Conservation (phyloP, 805 yeast species). For the Candida michaelii region DNA sequence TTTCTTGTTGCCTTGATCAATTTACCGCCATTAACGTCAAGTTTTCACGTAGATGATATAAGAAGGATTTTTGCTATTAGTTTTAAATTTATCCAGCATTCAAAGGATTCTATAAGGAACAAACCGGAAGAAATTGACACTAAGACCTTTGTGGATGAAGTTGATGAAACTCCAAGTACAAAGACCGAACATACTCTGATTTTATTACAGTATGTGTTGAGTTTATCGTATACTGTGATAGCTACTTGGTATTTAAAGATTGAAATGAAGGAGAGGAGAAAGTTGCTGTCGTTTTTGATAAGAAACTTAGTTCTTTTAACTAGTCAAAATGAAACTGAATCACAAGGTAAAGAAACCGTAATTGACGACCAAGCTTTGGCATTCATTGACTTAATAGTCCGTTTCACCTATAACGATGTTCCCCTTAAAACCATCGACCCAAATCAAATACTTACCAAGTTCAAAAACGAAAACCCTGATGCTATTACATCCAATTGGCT, state of each 20-base stretch:
- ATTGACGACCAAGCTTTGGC: constrained; percentile 59
- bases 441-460: constrained; percentile 7
- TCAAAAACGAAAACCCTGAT: constrained; percentile 13
- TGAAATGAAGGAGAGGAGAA: constrained; percentile 54
- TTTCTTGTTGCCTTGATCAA: constrained; percentile 66
- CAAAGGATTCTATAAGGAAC: constrained; percentile 47
- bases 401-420: constrained; percentile 65
- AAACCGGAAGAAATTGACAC: constrained; percentile 23
- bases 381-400: constrained; percentile 61
- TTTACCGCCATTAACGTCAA: constrained; percentile 64
- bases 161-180: constrained; percentile 58
- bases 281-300: constrained; percentile 61
- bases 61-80: constrained; percentile 82
- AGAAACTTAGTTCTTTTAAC: constrained; percentile 40
- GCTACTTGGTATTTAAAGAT: constrained; percentile 71
- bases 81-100: constrained; percentile 73
- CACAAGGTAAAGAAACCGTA: too few species aligned
- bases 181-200: constrained; percentile 44
- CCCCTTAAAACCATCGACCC: constrained; percentile 48
- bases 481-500: constrained; percentile 51
- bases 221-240: constrained; percentile 67
- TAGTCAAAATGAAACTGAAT: constrained; percentile 19
- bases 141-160: constrained; percentile 46
- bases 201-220: constrained; percentile 58
- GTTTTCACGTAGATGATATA: constrained; percentile 74